Evolutionary conservation across 257 asterid species (phyloP), one percentile per base, ranked within the genome.

Genomic region (Leptodermis oblonga): DNA sequence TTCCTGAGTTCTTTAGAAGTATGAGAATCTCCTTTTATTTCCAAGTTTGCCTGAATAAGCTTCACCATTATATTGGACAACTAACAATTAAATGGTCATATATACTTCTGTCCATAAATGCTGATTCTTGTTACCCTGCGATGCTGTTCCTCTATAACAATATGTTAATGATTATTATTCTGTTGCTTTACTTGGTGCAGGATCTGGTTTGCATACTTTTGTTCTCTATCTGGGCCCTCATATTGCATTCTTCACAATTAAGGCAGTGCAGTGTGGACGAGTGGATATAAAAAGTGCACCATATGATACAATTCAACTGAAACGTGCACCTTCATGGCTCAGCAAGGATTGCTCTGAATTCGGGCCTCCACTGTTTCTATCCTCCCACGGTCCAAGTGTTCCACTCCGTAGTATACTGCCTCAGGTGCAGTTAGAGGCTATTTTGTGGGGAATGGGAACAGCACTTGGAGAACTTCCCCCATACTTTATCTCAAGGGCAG

Each of bases 391-490:
- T 60, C 37, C 84, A 25, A 78, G 83, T 52, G 85, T 92, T 59
- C 95, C 98, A 15, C 88, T 92, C 54, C 80, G 92, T 56, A 90
- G 91, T 81, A 85, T 92, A 72, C 80, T 92, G 76, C 96, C 95
- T 20, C 96, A 92, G 76, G 87, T 92, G 77, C 98, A 92, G 82
- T 80, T 92, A 39, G 98, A 92, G 79, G 97, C 97, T 49, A 71
- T 92, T 31, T 66, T 92, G 30, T 92, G 86, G 98, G 98, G 98
- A 69, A 75, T 90, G 39, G 97, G 98, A 51, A 92, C 98, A 31
- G 87, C 98, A 18, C 96, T 92, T 39, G 98, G 98, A 36, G 98
- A 92, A 77, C 97, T 92, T 52, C 98, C 97, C 62, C 98, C 98
- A 15, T 92, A 92, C 81, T 92, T 92, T 71, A 90, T 92, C 77